Conservation (phyloP, 2,329 filamentous ascomycete genomes). For the Calonectria crousiana region DNA sequence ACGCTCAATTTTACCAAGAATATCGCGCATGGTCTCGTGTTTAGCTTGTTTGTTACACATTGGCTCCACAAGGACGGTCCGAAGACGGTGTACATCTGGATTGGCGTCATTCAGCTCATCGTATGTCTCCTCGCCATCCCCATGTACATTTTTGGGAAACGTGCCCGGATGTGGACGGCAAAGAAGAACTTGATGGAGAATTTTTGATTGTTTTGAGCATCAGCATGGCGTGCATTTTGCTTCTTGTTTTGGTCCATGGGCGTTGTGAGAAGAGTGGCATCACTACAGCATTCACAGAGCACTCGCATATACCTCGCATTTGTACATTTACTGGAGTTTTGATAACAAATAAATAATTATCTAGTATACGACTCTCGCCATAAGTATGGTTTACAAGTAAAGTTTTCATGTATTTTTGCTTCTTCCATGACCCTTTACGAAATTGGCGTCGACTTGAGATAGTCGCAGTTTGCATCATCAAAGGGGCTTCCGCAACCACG, state of each 20-base stretch:
- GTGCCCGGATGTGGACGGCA: conserved; percentile 97
- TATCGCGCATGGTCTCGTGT: conserved; percentile 89
- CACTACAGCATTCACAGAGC: too few species aligned
- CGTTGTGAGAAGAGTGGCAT: neutral
- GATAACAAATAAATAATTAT: neutral
- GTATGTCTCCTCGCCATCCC: conserved; percentile 82
- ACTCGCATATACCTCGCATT: neutral
- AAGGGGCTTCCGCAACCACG: neutral
- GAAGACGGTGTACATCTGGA: conserved; percentile 82
- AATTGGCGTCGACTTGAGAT: neutral
- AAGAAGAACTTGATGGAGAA: conserved; percentile 88
- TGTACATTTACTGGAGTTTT: neutral
- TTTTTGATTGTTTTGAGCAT: conserved; percentile 51
- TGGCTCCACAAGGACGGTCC: conserved; percentile 85
- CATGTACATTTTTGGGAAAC: conserved; percentile 96
- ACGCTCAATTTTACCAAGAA: conserved; percentile 97
- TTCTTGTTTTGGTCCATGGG: neutral
- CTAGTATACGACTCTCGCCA: neutral
- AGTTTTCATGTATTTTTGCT: neutral
- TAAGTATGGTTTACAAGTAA: neutral
- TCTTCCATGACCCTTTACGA: neutral
- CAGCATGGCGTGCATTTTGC: neutral
- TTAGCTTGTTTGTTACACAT: conserved; percentile 86
- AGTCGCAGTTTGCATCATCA: neutral
- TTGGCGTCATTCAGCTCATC: conserved; percentile 87